phyloP scores from a whole-genome alignment of 129 eudicot species.

The Calendula officinalis region DNA sequence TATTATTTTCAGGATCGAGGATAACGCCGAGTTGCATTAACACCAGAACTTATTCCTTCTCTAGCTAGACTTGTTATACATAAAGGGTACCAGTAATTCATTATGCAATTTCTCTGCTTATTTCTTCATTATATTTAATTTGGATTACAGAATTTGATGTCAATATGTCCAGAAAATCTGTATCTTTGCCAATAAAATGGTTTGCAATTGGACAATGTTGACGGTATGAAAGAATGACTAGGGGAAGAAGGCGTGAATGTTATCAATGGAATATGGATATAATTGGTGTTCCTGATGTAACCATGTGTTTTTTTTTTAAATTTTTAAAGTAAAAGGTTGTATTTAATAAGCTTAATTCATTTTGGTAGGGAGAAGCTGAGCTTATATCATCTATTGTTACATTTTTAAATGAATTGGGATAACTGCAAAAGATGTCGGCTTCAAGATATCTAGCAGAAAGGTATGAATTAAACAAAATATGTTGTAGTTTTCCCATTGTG shows the following conservation, averaged over 20 bases:
- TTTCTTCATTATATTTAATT: too few species aligned
- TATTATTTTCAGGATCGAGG: slow-evolving; percentile 94
- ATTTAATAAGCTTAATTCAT: slow-evolving; percentile 13
- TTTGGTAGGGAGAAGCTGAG: too few species aligned
- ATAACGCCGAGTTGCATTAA: slow-evolving; percentile 84
- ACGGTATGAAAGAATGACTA: too few species aligned
- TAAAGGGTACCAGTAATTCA: too few species aligned
- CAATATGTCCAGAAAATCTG: slow-evolving; percentile 83
- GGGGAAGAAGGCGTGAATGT: too few species aligned
- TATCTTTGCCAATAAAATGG: too few species aligned
- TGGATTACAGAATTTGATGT: slow-evolving; percentile 63
- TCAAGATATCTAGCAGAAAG: slow-evolving; percentile 90
- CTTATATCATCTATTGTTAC: slow-evolving; percentile 78
- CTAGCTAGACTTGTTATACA: slow-evolving; percentile 98
- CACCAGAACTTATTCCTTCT: slow-evolving; percentile 97
- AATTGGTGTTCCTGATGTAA: slow-evolving; percentile 68
- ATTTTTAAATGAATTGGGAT: too few species aligned
- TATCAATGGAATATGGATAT: too few species aligned
- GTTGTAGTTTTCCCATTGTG: background rate
- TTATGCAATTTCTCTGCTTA: too few species aligned
- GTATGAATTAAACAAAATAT: slow-evolving; percentile 31
- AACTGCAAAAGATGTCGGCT: slow-evolving; percentile 81
- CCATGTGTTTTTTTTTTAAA: background rate
- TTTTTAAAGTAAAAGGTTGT: background rate
- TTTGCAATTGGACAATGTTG: too few species aligned